These are phyloP conservation scores for Mucor lusitanicus DNA, from an alignment of 371 early-diverging fungal species.

Conservation along the genomic window DNA sequence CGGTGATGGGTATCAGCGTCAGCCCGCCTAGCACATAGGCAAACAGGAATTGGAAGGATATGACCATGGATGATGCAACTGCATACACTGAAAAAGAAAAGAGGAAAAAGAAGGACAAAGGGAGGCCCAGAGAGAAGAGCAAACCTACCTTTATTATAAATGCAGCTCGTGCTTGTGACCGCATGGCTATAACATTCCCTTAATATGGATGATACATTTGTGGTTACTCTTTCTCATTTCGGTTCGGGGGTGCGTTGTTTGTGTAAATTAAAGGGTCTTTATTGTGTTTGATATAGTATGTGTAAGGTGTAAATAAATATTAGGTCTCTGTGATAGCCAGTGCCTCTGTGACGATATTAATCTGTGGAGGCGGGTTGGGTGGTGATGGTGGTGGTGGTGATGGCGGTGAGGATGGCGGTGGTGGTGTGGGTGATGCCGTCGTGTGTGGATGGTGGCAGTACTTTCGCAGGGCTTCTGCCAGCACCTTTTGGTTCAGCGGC, in stretches of 20 bases:
- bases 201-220: not conserved
- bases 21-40: conserved; percentile 42
- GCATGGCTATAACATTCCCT: conserved; percentile 5
- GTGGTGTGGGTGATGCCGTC: not conserved
- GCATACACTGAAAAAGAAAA: not conserved
- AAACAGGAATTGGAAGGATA: conserved; percentile 11
- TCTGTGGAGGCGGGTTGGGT: not conserved
- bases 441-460: conserved; percentile 13
- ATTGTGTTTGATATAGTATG: not conserved
- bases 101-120: conserved; percentile 6
- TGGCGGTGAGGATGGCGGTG: not conserved
- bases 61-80: not conserved
- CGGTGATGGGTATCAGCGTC: conserved; percentile 40
- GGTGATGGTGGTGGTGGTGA: not conserved
- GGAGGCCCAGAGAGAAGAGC: not conserved
- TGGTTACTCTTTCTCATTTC: conserved; percentile 3
- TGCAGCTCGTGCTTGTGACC: conserved; percentile 20
- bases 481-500: conserved; percentile 38
- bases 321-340: conserved; percentile 2
- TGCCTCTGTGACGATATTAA: not conserved
- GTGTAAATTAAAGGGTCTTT: not conserved
- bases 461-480: conserved; percentile 30
- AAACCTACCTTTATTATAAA: not conserved
- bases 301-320: not conserved
- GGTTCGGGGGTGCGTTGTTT: not conserved